phyloP scores from a whole-genome alignment of 352 stramenopile species.

The Phytophthora constricta region DNA sequence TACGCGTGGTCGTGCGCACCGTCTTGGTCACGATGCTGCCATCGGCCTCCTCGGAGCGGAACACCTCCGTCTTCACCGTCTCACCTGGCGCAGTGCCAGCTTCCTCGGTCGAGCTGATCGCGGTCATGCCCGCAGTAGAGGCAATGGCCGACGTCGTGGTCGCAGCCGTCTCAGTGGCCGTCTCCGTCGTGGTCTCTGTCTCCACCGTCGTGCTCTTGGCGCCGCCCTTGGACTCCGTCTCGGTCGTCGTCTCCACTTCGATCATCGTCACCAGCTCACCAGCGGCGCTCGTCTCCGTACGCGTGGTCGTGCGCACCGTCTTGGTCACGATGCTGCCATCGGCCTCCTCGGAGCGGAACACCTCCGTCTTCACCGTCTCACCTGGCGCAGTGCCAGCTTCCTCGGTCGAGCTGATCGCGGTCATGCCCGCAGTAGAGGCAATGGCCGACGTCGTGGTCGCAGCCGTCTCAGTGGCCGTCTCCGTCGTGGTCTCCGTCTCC shows the following conservation, averaged over 20 bases:
- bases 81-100: neutral
- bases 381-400: neutral
- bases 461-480: constrained; percentile 4
- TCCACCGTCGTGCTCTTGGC: constrained; percentile 6
- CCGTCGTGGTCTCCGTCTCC: constrained; percentile 6
- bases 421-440: constrained; percentile 2
- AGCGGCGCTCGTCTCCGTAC: neutral
- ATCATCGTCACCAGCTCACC: constrained; percentile 5
- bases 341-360: constrained; percentile 8
- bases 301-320: constrained; percentile 9
- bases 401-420: constrained; percentile 6
- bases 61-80: neutral
- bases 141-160: constrained; percentile 5
- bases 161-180: constrained; percentile 2
- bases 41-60: neutral
- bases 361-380: constrained; percentile 10
- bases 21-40: constrained; percentile 7
- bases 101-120: constrained; percentile 1
- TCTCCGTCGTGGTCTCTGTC: constrained; percentile 7
- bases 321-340: constrained; percentile 7
- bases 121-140: constrained; percentile 3
- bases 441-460: constrained; percentile 6
- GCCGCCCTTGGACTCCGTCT: constrained; percentile 3
- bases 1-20: constrained; percentile 5
- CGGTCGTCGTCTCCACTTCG: constrained; percentile 8